These are phyloP conservation scores for Multifurca ochricompacta DNA, from an alignment of 768 basidiomycete genomes.

Conservation along the genomic window DNA sequence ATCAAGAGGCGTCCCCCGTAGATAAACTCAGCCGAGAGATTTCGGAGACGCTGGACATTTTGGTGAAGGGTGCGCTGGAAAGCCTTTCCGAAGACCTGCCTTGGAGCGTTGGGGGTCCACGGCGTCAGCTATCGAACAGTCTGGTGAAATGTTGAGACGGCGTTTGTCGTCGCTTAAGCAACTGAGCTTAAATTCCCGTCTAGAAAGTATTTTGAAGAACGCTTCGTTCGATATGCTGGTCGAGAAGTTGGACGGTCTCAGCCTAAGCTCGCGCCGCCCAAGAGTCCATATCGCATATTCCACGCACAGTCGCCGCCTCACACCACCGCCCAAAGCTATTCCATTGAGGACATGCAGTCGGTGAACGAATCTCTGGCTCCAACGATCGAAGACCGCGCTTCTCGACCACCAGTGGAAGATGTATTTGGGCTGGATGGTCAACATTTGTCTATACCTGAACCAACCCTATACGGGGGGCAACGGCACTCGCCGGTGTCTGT, in stretches of 20 bases:
- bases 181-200: not conserved
- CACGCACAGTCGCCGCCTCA: not conserved
- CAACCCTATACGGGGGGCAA: not conserved
- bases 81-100: not conserved
- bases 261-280: not conserved
- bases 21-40: not conserved
- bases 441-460: not conserved
- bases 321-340: not conserved
- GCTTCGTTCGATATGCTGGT: not conserved
- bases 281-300: not conserved
- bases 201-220: not conserved
- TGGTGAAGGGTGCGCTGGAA: not conserved
- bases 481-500: not conserved
- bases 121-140: not conserved
- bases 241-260: not conserved
- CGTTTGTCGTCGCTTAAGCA: not conserved
- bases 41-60: not conserved
- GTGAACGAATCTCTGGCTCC: not conserved
- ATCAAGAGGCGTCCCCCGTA: not conserved
- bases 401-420: not conserved
- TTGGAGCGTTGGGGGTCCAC: not conserved
- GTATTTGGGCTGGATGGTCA: not conserved
- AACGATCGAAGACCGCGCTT: not conserved
- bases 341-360: not conserved
- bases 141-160: not conserved